Conservation (phyloP, 139 green algal genomes). For the Tetradesmus lagerheimii region DNA sequence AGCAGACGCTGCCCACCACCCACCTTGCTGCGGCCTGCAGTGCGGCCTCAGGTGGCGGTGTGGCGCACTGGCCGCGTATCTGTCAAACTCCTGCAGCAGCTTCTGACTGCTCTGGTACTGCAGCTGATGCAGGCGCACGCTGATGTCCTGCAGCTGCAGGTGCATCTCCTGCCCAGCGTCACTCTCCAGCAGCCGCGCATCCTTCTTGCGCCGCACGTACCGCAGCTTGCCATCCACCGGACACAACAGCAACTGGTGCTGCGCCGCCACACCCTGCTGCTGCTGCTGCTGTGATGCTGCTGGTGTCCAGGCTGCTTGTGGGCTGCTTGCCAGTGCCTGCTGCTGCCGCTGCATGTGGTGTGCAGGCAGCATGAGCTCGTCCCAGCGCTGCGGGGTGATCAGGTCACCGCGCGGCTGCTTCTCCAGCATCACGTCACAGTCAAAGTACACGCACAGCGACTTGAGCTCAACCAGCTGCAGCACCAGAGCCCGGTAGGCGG, state of each 20-base stretch:
- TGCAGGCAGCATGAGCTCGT: conserved; percentile 76
- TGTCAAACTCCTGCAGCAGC: conserved; percentile 78
- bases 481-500: not conserved
- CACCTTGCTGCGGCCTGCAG: conserved; percentile 30
- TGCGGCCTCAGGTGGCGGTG: conserved; percentile 72
- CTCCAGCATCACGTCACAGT: conserved; percentile 71
- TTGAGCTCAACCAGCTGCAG: conserved; percentile 73
- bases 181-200: conserved; percentile 55
- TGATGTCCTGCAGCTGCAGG: conserved; percentile 57
- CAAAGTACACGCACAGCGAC: conserved; percentile 86
- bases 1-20: not conserved
- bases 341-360: conserved; percentile 36
- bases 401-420: conserved; percentile 61
- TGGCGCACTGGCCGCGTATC: conserved; percentile 68
- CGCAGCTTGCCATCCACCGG: conserved; percentile 72
- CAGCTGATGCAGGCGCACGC: conserved; percentile 60
- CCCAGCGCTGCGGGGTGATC: conserved; percentile 74
- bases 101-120: conserved; percentile 85
- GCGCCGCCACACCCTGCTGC: not conserved
- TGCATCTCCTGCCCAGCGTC: conserved; percentile 58
- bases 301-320: not conserved
- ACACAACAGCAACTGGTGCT: conserved; percentile 74
- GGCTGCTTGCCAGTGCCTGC: not conserved
- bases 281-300: conserved; percentile 2
- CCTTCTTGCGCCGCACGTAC: conserved; percentile 69